Conservation (phyloP, 352 stramenopile species). For the Pseudoperonospora humuli region DNA sequence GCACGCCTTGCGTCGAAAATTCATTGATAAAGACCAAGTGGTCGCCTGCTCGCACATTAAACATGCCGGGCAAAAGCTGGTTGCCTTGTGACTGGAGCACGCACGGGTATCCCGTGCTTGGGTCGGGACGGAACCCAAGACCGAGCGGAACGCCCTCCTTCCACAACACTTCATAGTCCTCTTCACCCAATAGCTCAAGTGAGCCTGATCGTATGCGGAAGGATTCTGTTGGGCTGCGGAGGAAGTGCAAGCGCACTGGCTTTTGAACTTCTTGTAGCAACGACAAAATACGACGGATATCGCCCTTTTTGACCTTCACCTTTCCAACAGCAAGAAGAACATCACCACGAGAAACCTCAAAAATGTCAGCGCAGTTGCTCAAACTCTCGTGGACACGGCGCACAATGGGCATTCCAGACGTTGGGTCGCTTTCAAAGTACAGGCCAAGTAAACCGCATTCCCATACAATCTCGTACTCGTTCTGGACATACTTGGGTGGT, state of each 20-base stretch:
- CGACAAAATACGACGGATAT: conserved; percentile 68
- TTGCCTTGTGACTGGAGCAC: conserved; percentile 78
- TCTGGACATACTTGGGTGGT: conserved; percentile 53
- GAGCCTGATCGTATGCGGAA: conserved; percentile 62
- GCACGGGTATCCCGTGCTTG: conserved; percentile 64
- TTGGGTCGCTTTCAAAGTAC: conserved; percentile 78
- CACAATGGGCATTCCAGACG: conserved; percentile 79
- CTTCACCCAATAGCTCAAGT: conserved; percentile 65
- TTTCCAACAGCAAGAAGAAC: conserved; percentile 70
- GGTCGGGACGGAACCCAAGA: conserved; percentile 71
- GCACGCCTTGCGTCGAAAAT: conserved; percentile 71
- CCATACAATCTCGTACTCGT: conserved; percentile 87
- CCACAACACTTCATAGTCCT: conserved; percentile 86
- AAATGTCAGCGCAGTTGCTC: conserved; percentile 82
- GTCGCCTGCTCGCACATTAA: conserved; percentile 75
- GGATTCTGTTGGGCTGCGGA: conserved; percentile 62
- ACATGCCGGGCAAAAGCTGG: conserved; percentile 70
- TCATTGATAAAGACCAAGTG: conserved; percentile 84
- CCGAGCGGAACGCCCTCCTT: conserved; percentile 77
- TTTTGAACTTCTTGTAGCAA: conserved; percentile 81
- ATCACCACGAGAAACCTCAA: conserved; percentile 73
- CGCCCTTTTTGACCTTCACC: conserved; percentile 70
- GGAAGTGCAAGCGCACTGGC: conserved; percentile 65
- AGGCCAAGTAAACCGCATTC: conserved; percentile 73
- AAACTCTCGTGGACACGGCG: conserved; percentile 81